Evolutionary conservation across 345 rosid species (phyloP).

Genomic region (Firmiana major): DNA sequence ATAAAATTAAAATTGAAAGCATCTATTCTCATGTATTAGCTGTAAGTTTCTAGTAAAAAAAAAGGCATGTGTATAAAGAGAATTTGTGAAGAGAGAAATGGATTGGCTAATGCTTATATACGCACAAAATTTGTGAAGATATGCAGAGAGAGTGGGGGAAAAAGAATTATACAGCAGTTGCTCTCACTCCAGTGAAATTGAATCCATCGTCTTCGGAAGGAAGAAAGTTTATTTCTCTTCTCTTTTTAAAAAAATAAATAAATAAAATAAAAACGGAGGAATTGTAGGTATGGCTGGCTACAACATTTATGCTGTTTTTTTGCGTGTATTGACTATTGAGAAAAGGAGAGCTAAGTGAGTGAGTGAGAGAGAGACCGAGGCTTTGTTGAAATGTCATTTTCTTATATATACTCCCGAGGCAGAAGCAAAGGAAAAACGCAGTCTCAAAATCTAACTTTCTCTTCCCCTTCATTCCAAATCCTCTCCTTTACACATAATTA

Average conservation of each 20-base stretch:
- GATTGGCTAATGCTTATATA: not conserved
- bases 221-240: not conserved
- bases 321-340: conserved; percentile 29
- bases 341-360: conserved; percentile 11
- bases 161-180: conserved; percentile 8
- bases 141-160: conserved; percentile 20
- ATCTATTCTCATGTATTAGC: conserved; percentile 15
- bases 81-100: not conserved
- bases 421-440: conserved; percentile 8
- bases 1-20: not conserved
- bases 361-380: conserved; percentile 14
- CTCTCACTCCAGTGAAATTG: not conserved
- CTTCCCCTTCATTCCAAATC: not conserved
- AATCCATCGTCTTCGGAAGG: conserved; percentile 19
- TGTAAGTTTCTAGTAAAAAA: not conserved
- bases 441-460: conserved; percentile 13
- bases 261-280: too few relatives aligned
- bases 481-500: not conserved
- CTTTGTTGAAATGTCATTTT: conserved; percentile 46
- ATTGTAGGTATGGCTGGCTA: not conserved
- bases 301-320: not conserved
- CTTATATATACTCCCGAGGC: conserved; percentile 53
- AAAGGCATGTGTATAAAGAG: not conserved
- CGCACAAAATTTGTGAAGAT: too few relatives aligned
- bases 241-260: not conserved